Conservation (phyloP, 805 yeast species). For the Wickerhamomyces alni region DNA sequence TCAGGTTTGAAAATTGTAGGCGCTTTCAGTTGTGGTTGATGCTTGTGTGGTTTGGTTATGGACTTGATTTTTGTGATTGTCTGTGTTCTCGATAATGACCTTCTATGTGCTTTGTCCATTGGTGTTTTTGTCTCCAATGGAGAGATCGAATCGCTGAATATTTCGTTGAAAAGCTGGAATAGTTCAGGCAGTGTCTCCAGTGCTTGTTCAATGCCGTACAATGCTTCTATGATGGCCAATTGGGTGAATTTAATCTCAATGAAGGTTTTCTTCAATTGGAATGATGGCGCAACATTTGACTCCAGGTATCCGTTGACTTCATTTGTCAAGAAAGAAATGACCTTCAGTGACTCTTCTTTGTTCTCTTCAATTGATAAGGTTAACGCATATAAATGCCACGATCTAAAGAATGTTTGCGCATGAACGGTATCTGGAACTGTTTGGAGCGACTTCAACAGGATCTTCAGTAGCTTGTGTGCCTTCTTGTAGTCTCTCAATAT, state of each 20-base stretch:
- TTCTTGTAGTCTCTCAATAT: slow-evolving; percentile 35
- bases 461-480: slow-evolving; percentile 40
- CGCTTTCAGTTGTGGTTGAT: neutral
- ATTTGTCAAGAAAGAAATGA: slow-evolving; percentile 46
- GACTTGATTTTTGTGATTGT: slow-evolving; percentile 17
- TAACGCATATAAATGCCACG: slow-evolving; percentile 64
- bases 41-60: slow-evolving; percentile 6
- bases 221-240: slow-evolving; percentile 58
- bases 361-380: slow-evolving; percentile 59
- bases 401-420: slow-evolving; percentile 44
- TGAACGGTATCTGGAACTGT: neutral
- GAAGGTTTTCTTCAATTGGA: slow-evolving; percentile 25
- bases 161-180: slow-evolving; percentile 48
- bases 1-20: slow-evolving; percentile 18
- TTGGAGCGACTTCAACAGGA: slow-evolving; percentile 26
- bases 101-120: slow-evolving; percentile 5
- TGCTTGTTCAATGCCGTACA: slow-evolving; percentile 52
- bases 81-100: slow-evolving; percentile 12
- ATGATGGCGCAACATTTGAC: slow-evolving; percentile 5
- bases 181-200: slow-evolving; percentile 62
- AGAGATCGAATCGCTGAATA: slow-evolving; percentile 33
- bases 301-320: slow-evolving; percentile 30
- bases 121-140: neutral
- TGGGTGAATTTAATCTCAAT: slow-evolving; percentile 72
- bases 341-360: slow-evolving; percentile 47